Percentiles rank a stretch among this genome's conserved stretches.
Conservation (phyloP, 2,329 filamentous ascomycete genomes). For the Neonectria ditissima region DNA sequence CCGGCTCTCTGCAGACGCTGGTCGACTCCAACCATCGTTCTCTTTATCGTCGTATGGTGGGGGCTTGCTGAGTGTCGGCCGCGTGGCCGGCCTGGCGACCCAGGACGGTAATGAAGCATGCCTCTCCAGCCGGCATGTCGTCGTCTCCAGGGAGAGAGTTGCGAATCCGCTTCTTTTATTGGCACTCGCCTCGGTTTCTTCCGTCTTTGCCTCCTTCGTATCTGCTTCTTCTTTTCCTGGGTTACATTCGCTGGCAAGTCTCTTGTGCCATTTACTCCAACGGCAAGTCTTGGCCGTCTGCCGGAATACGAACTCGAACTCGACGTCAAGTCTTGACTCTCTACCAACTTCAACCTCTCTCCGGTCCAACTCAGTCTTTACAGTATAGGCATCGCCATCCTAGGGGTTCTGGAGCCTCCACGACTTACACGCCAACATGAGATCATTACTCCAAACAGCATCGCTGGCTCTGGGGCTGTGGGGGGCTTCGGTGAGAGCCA, state of each 20-base stretch:
- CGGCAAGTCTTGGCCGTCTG: not conserved
- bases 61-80: conserved; percentile 17
- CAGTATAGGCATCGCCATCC: not conserved
- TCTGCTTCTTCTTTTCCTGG: not conserved
- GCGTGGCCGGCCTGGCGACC: conserved; percentile 11
- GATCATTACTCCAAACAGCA: conserved; percentile 30
- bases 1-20: not conserved
- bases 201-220: not conserved
- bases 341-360: not conserved
- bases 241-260: not conserved
- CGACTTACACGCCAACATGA: conserved; percentile 35
- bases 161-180: conserved; percentile 22
- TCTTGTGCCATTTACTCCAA: not conserved
- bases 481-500: conserved; percentile 27
- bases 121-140: conserved; percentile 13
- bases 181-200: conserved; percentile 7
- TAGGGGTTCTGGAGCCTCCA: conserved; percentile 7
- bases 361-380: conserved; percentile 14
- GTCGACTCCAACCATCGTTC: conserved; percentile 1
- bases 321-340: not conserved
- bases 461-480: conserved; percentile 31
- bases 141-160: not conserved
- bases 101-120: conserved; percentile 12
- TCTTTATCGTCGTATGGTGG: conserved; percentile 18
- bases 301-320: conserved; percentile 5